phyloP scores from a whole-genome alignment of 2,329 filamentous ascomycete species.

The Clonostachys solani region DNA sequence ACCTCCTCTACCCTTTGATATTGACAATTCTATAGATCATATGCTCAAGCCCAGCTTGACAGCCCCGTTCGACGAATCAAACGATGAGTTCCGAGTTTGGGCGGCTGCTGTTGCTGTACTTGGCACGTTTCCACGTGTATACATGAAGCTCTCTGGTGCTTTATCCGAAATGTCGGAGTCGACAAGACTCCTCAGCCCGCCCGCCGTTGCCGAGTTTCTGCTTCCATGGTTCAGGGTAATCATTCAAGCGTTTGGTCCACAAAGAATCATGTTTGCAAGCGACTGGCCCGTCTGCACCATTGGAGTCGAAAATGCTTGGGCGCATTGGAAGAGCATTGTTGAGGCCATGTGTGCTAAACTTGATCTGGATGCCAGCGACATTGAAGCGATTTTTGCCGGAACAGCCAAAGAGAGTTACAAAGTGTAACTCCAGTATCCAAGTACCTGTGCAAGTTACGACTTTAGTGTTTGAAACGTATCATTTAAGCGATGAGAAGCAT shows the following conservation, averaged over 20 bases:
- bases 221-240: slow-evolving; percentile 62
- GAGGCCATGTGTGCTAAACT: slow-evolving; percentile 48
- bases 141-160: slow-evolving; percentile 83
- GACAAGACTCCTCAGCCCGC: slow-evolving; percentile 31
- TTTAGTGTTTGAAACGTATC: too few relatives aligned
- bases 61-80: slow-evolving; percentile 48
- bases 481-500: too few relatives aligned
- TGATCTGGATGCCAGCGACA: not conserved
- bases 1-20: not conserved
- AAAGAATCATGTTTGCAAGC: slow-evolving; percentile 81
- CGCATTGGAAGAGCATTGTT: slow-evolving; percentile 69
- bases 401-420: too few relatives aligned
- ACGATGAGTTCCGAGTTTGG: slow-evolving; percentile 64
- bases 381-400: too few relatives aligned
- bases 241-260: slow-evolving; percentile 46
- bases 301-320: slow-evolving; percentile 55
- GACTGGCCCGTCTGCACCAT: slow-evolving; percentile 89
- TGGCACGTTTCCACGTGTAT: slow-evolving; percentile 60
- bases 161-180: slow-evolving; percentile 73
- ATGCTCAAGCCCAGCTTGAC: slow-evolving; percentile 81
- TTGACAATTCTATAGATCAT: slow-evolving; percentile 57
- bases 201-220: slow-evolving; percentile 50
- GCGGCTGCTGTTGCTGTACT: slow-evolving; percentile 62
- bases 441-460: too few relatives aligned
- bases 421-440: too few relatives aligned